These are phyloP conservation scores for Rutidosis leptorrhynchoides DNA, from an alignment of 129 eudicot genomes.

Conservation along the genomic window DNA sequence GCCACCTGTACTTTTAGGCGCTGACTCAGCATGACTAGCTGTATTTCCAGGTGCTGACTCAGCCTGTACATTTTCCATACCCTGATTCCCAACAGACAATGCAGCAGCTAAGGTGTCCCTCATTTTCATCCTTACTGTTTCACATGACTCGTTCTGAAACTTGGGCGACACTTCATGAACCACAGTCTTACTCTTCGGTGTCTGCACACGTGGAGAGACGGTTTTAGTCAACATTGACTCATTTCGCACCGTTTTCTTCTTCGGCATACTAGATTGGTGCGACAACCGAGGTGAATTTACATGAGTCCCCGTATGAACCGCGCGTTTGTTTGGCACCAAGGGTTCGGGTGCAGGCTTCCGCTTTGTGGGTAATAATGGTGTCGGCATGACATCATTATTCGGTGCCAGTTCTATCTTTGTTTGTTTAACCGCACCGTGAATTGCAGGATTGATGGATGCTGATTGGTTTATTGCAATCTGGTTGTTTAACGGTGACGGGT, in stretches of 20 bases:
- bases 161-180: constrained; percentile 41
- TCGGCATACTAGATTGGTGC: constrained; percentile 30
- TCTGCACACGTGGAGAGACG: constrained; percentile 42
- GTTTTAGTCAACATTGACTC: constrained; percentile 46
- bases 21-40: constrained; percentile 2
- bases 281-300: constrained; percentile 21
- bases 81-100: constrained; percentile 54
- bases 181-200: constrained; percentile 40
- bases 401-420: constrained; percentile 18
- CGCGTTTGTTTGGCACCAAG: constrained; percentile 44
- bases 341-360: constrained; percentile 55
- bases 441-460: constrained; percentile 26
- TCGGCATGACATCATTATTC: not conserved
- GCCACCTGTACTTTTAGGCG: not conserved
- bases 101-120: constrained; percentile 80
- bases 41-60: not conserved
- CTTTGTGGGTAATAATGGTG: constrained; percentile 40
- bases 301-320: constrained; percentile 32
- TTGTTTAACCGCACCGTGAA: constrained; percentile 29
- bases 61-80: constrained; percentile 29
- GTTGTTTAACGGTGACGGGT: constrained; percentile 33
- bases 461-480: constrained; percentile 32
- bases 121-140: constrained; percentile 74
- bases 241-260: constrained; percentile 43
- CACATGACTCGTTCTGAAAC: constrained; percentile 36